These are phyloP conservation scores for Dysphania ambrosioides DNA, from an alignment of 148 eudicot species.

Conservation along the genomic window DNA sequence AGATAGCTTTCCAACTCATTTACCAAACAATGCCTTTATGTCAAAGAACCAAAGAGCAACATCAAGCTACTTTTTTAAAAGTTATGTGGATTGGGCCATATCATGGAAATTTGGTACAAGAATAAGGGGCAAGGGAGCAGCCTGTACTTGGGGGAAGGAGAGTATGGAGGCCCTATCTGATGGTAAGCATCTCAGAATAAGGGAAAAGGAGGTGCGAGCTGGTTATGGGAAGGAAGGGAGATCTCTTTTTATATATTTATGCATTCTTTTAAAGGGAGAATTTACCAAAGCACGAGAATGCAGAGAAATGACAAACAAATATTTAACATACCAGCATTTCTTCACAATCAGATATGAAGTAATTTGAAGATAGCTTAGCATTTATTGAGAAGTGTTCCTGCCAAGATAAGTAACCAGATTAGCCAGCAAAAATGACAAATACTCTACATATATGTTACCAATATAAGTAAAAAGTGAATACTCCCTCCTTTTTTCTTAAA, in stretches of 20 bases:
- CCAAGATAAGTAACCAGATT: conserved; percentile 17
- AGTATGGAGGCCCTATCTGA: background rate
- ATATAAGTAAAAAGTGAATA: background rate
- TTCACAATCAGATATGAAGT: conserved; percentile 74
- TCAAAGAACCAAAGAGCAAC: background rate
- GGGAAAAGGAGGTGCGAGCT: background rate
- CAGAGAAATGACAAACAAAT: background rate
- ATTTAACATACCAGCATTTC: conserved; percentile 61
- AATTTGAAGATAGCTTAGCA: conserved; percentile 70
- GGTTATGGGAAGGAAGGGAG: background rate
- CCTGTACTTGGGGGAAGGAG: background rate
- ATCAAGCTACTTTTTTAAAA: background rate
- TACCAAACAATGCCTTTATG: no score
- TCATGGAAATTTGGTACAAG: background rate
- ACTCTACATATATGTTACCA: background rate
- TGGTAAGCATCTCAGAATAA: background rate
- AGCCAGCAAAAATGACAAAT: background rate
- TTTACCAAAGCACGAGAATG: background rate
- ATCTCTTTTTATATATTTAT: background rate
- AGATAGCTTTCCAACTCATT: no score
- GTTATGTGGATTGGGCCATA: background rate
- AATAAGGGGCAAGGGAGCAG: background rate
- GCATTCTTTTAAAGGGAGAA: no score
- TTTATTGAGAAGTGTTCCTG: conserved; percentile 87
- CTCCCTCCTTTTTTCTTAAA: no score